Evolutionary conservation across 2,329 filamentous ascomycete genomes (phyloP).

Genomic region (Fusarium continuum): DNA sequence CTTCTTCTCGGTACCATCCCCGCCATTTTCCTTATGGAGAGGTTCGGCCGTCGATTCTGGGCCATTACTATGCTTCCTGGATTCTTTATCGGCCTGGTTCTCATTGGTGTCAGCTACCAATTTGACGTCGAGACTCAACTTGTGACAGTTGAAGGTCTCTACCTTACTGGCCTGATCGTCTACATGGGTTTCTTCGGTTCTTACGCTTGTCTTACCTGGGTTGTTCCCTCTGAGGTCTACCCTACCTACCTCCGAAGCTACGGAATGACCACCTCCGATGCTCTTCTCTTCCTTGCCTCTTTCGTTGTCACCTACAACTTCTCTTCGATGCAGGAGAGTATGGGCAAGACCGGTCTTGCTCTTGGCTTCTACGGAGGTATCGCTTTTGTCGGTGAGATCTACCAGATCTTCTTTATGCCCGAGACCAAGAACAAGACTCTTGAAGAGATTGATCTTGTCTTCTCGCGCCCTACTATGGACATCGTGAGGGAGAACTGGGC

Average conservation of each 20-base stretch:
- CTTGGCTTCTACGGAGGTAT: slow-evolving; percentile 81
- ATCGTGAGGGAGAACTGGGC: slow-evolving; percentile 68
- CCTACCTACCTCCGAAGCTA: slow-evolving; percentile 77
- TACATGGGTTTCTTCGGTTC: slow-evolving; percentile 76
- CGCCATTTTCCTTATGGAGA: slow-evolving; percentile 76
- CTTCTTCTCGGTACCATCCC: slow-evolving; percentile 74
- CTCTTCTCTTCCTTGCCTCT: slow-evolving; percentile 73
- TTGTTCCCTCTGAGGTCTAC: slow-evolving; percentile 74
- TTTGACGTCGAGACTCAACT: slow-evolving; percentile 59
- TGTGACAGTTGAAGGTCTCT: slow-evolving; percentile 64
- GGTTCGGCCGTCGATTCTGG: slow-evolving; percentile 78
- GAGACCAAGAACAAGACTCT: slow-evolving; percentile 75
- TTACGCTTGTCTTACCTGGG: slow-evolving; percentile 72
- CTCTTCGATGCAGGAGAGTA: slow-evolving; percentile 72
- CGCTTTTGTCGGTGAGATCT: slow-evolving; percentile 74
- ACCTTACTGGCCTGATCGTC: slow-evolving; percentile 72
- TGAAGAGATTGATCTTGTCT: slow-evolving; percentile 76
- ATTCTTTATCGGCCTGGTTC: slow-evolving; percentile 74
- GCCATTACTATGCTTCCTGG: slow-evolving; percentile 76
- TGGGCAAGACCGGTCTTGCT: slow-evolving; percentile 70
- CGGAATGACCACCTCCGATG: slow-evolving; percentile 76
- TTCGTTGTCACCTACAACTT: slow-evolving; percentile 83
- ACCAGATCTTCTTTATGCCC: slow-evolving; percentile 79
- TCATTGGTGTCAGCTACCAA: slow-evolving; percentile 72
- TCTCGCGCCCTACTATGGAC: slow-evolving; percentile 69